phyloP scores from a whole-genome alignment of 768 basidiomycete species.

The Tricholoma saponaceum region DNA sequence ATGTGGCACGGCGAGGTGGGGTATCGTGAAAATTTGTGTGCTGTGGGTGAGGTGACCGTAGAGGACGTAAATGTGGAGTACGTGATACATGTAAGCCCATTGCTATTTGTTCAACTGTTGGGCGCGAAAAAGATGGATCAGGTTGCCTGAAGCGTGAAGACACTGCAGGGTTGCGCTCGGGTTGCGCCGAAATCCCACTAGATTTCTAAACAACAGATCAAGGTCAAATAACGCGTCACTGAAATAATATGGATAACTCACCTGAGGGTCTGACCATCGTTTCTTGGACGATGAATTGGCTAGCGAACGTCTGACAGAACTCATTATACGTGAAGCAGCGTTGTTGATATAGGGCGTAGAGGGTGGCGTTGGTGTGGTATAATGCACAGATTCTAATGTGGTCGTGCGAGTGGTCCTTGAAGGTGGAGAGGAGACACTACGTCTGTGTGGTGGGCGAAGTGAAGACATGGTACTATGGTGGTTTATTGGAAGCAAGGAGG shows the following conservation, averaged over 20 bases:
- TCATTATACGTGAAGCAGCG: conserved; percentile 22
- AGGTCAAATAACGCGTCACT: background rate
- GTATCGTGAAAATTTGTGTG: conserved; percentile 17
- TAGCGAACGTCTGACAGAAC: conserved; percentile 18
- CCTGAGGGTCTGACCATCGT: conserved; percentile 13
- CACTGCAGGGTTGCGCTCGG: conserved; percentile 17
- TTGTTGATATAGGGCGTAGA: conserved; percentile 1
- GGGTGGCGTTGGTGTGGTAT: background rate
- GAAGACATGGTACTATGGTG: background rate
- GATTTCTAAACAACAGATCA: conserved; percentile 5
- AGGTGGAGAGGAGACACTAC: background rate
- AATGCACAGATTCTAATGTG: background rate
- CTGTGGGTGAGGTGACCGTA: conserved; percentile 20
- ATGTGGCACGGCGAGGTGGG: conserved; percentile 16
- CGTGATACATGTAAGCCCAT: conserved; percentile 79
- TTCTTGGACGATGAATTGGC: conserved; percentile 14
- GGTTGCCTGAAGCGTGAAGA: conserved; percentile 33
- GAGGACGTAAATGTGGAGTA: conserved; percentile 63
- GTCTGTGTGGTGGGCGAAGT: background rate
- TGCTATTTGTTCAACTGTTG: conserved; percentile 72
- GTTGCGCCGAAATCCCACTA: conserved; percentile 39
- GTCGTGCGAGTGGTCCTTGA: background rate
- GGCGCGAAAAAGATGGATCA: conserved; percentile 41
- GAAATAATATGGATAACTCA: conserved; percentile 5
- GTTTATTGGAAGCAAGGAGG: too few relatives aligned